Percentiles rank a stretch among this genome's conserved stretches.
Conservation (phyloP, 805 yeast species). For the Lipomyces anomalus region DNA sequence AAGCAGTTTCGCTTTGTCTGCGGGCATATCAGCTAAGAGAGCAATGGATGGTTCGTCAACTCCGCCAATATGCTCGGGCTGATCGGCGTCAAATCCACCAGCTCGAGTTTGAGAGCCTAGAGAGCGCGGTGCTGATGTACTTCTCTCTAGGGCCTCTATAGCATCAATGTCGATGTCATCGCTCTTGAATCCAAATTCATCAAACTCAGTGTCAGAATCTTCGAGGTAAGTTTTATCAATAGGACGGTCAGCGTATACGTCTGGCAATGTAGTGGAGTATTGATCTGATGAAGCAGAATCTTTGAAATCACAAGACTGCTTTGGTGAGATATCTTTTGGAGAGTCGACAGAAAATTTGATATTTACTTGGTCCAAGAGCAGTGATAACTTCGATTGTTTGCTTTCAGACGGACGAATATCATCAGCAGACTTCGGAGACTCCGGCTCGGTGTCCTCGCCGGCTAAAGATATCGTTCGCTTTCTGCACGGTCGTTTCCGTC, state of each 20-base stretch:
- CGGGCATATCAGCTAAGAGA: not conserved
- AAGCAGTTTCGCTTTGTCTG: not conserved
- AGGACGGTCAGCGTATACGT: too few species aligned
- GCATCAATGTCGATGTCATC: conserved; percentile 9
- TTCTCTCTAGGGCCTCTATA: conserved; percentile 1
- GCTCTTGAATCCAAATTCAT: conserved; percentile 2
- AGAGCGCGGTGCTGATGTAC: not conserved
- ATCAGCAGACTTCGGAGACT: not conserved
- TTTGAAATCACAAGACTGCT: too few species aligned
- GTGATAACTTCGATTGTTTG: not conserved
- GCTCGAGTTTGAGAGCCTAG: not conserved
- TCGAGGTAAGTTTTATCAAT: not conserved
- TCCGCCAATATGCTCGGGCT: not conserved
- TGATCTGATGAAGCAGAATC: too few species aligned
- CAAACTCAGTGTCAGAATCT: not conserved
- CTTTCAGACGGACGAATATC: not conserved
- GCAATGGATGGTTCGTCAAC: not conserved
- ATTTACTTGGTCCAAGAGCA: too few species aligned
- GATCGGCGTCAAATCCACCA: not conserved
- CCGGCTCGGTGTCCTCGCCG: not conserved
- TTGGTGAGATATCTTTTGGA: too few species aligned
- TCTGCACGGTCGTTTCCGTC: conserved; percentile 4
- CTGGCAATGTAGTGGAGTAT: too few species aligned
- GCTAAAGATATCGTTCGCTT: not conserved
- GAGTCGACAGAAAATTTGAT: too few species aligned